Base-by-base conservation (phyloP, 2,329 filamentous ascomycete species). In the Sphaerulina vaccinii region DNA sequence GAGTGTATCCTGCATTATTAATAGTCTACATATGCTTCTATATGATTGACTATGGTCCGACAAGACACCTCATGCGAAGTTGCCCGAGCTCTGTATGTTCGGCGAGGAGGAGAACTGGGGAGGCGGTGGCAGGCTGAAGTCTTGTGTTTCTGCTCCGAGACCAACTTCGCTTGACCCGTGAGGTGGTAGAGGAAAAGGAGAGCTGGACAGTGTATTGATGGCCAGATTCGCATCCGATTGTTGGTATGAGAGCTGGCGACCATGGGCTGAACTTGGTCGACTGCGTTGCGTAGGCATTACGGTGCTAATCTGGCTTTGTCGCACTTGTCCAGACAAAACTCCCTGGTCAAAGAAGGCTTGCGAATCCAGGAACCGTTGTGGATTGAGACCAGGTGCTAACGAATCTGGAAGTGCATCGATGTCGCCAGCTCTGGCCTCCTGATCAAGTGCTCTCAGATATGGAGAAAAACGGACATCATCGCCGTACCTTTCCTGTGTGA, bases 231-330 rank as follows among this genome's bases (percentile, higher is more conserved):
- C 3, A 9, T 21, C 24, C 27, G 24, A 21, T 18, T 41, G 36
- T 23, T 40, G 37, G 16, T 18, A 10, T 9, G 35, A 5, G 16
- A 9, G 13, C 18, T 37, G 11, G 16, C 18, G 37, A 8, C 37
- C 37, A 10, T 49, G 45, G 18, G 36, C 18, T 16, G 45, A 49
- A 19, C 16, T n/a, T 5, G 46, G 41, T 22, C 27, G 42, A 37
- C 37, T 50, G 10, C 10, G 29, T 29, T 54, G 52, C n/a, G 52
- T 51, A 15, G 52, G 52, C 32, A 51, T 39, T 11, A 54, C 42
- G 10, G 52, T 54, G 19, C 52, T 54, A 23, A 54, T 23, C 15
- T 54, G 52, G 21, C 46, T 49, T 21, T 35, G 27, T 18, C 16
- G 24, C 5, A 40, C 41, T 8, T 22, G 22, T n/a, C 27, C 22